Base-by-base conservation (phyloP, 192 early-diverging fungal genomes). In the Irineochytrium annulatum region DNA sequence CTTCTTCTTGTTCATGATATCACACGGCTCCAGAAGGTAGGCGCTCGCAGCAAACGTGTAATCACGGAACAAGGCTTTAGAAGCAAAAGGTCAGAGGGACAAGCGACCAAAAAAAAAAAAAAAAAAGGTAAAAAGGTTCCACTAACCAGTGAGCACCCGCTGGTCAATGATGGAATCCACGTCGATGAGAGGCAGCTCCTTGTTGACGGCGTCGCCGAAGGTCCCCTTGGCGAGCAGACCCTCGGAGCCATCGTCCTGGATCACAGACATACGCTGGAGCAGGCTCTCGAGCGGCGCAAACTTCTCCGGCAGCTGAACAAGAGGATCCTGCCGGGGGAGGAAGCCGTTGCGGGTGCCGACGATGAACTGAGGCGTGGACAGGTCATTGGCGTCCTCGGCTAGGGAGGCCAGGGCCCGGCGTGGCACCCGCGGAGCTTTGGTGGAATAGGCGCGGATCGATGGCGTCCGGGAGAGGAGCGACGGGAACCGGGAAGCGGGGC, bases 21-120 rank as follows among this genome's bases (percentile, higher is more conserved):
- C 91, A 60, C 91, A 93, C 27, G 92, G 92, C 68, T 94, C 92
- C 30, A 94, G 73, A 16, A 94, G 72, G 62, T 94, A 94, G 17
- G 92, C 88, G 0, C 88, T 90, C 3, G 91, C 89, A 27, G 88
- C 75, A 60, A 93, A 90, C 8, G 91, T 89, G 61, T 90, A 91
- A 72, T 94, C 92, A 30, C 92, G 79, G 79, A 87, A 93, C 19
- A 94, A 71, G 4, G 89, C 91, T 49, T 14, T 20, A 24, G 59
- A n/a, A n/a, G n/a, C n/a, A n/a, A n/a, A n/a, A n/a, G n/a, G n/a
- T n/a, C n/a, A n/a, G n/a, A n/a, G n/a, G n/a, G n/a, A n/a, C n/a
- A n/a, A n/a, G n/a, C n/a, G n/a, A n/a, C 6, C 46, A 59, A 27
- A 62, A 74, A 3, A 22, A 19, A 14, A 35, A 52, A 14, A 13